Evolutionary conservation across 768 basidiomycete species (phyloP).

Genomic region (Clitopilus hobsonii): DNA sequence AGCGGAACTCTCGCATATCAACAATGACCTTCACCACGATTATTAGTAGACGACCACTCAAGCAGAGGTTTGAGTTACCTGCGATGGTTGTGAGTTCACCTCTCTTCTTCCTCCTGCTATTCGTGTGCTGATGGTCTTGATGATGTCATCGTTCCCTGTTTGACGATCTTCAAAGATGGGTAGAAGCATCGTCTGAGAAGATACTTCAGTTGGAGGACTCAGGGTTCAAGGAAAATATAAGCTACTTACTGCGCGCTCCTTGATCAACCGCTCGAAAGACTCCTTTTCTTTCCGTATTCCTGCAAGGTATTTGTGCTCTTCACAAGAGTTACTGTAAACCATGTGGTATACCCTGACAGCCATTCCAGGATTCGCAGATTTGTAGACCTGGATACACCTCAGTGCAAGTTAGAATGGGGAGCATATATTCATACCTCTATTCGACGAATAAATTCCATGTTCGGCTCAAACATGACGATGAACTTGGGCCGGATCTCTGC

Average conservation of each 20-base stretch:
- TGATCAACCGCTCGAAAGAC: slow-evolving; percentile 88
- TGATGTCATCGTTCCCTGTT: slow-evolving; percentile 49
- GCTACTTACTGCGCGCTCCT: slow-evolving; percentile 77
- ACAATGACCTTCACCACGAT: slow-evolving; percentile 74
- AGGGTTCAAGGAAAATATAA: neutral
- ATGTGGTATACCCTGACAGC: slow-evolving; percentile 91
- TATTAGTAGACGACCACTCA: neutral
- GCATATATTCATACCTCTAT: slow-evolving; percentile 61
- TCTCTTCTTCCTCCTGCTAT: slow-evolving; percentile 82
- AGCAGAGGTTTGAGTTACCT: slow-evolving; percentile 30
- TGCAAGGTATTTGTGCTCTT: slow-evolving; percentile 93
- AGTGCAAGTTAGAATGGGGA: neutral
- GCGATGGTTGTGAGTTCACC: slow-evolving; percentile 58
- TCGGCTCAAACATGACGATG: slow-evolving; percentile 94
- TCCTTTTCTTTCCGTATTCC: slow-evolving; percentile 89
- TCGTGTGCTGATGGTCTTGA: slow-evolving; percentile 80
- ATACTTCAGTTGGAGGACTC: neutral
- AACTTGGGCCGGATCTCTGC: slow-evolving; percentile 87
- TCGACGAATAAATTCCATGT: slow-evolving; percentile 86
- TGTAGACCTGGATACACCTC: slow-evolving; percentile 60
- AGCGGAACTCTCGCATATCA: slow-evolving; percentile 95
- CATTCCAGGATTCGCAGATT: slow-evolving; percentile 76
- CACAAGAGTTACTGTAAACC: slow-evolving; percentile 89
- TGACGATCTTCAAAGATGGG: slow-evolving; percentile 67
- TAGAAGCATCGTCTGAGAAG: slow-evolving; percentile 77